Base-by-base conservation (phyloP, 2,329 filamentous ascomycete species). In the Aspergillus novoparasiticus region DNA sequence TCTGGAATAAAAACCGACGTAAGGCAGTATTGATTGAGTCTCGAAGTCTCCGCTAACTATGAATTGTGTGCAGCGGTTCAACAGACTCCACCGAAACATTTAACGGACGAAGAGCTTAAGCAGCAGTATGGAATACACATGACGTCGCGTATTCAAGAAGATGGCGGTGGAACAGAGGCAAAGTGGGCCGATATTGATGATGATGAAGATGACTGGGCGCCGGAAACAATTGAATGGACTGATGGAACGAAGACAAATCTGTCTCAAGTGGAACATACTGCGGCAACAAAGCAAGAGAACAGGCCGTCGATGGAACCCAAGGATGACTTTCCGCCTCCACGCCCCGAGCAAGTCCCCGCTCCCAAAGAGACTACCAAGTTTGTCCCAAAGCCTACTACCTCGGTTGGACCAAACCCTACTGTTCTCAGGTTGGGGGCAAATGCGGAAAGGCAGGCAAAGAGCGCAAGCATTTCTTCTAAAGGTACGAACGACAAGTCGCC, bases 121-220 rank as follows among this genome's bases (percentile, higher is more conserved):
- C 87, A 89, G 70, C 87, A 89, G 72, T 90, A 89, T 69, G 87
- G 87, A 54, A 90, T 90, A 58, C 87, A 89, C 71, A 81, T 90
- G 74, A 88, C 87, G 8, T 89, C 87, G 51, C 84, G 87, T 62
- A 80, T 89, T 63, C 86, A 89, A 72, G 83, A 85, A 63, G 87
- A 90, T 69, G 86, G 86, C 56, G 81, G 82, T 59, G 84, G 84
- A 12, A 88, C 88, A 64, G 87, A 89, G 68, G 81, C 86, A 11
- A 90, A 89, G 74, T 90, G 87, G 87, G 87, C 87, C 32, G 87
- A 90, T 73, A 89, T 89, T 67, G 87, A 90, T 70, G 87, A 90
- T 64, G 87, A 89, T 66, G 87, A 90, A 73, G 87, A 89, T 67
- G 87, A 89, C 66, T 89, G 87, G 87, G 86, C 86, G 19, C 87